phyloP scores from a whole-genome alignment of 805 yeast genomes.

The Ogataea trehalophila region DNA sequence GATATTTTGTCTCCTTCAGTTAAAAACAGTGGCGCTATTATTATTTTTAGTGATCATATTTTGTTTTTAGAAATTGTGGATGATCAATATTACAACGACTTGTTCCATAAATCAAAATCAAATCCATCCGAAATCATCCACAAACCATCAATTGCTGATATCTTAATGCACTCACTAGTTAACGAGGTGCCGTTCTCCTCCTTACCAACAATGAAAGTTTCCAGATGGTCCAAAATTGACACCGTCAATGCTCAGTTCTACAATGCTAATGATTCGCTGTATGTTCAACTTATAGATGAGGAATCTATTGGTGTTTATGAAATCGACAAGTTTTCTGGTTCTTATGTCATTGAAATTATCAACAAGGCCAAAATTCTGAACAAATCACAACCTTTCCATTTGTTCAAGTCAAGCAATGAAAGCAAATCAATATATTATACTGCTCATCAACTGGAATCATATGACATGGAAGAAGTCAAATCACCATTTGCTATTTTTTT shows the following conservation, averaged over 20 bases:
- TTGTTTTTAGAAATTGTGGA: slow-evolving; percentile 57
- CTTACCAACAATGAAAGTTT: slow-evolving; percentile 67
- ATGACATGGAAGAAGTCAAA: slow-evolving; percentile 48
- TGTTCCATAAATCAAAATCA: slow-evolving; percentile 7
- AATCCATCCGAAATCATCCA: slow-evolving; percentile 22
- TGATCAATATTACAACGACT: slow-evolving; percentile 31
- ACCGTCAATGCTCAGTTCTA: slow-evolving; percentile 49
- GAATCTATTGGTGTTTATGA: slow-evolving; percentile 20
- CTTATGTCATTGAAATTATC: slow-evolving; percentile 48
- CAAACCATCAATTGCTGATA: slow-evolving; percentile 64
- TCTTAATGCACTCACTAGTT: slow-evolving; percentile 83
- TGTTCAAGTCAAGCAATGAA: slow-evolving; percentile 49
- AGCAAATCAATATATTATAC: slow-evolving; percentile 47
- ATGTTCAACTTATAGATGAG: slow-evolving; percentile 25
- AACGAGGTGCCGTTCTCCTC: slow-evolving; percentile 72
- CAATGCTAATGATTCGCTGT: slow-evolving; percentile 24
- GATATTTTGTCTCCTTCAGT: slow-evolving; percentile 23
- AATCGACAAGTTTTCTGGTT: slow-evolving; percentile 22
- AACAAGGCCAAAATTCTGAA: slow-evolving; percentile 68
- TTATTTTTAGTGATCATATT: slow-evolving; percentile 77
- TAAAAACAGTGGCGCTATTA: slow-evolving; percentile 48
- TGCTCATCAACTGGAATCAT: slow-evolving; percentile 59
- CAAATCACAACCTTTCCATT: slow-evolving; percentile 81
- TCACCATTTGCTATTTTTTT: slow-evolving; percentile 65
- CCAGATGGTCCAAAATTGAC: slow-evolving; percentile 59